phyloP scores from a whole-genome alignment of 2,329 filamentous ascomycete genomes.

The Epichloe amarillans region DNA sequence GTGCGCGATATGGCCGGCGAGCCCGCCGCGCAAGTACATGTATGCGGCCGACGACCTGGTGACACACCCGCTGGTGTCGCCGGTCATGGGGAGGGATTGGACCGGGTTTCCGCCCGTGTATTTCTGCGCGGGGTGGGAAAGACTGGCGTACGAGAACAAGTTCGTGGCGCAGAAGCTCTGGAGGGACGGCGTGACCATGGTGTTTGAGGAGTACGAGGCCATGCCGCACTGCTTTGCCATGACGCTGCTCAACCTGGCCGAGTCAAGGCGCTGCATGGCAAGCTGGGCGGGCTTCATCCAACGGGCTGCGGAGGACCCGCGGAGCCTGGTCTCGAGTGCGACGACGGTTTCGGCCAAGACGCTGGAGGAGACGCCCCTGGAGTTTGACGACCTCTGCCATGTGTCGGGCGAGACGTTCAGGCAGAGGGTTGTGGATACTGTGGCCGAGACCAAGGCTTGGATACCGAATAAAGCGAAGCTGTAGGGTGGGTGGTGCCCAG shows the following conservation, averaged over 20 bases:
- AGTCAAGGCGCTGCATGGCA: constrained; percentile 37
- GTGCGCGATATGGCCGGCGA: constrained; percentile 45
- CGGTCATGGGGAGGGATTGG: constrained; percentile 49
- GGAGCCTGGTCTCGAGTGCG: constrained; percentile 25
- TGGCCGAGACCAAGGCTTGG: constrained; percentile 9
- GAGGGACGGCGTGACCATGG: constrained; percentile 43
- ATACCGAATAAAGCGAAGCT: constrained; percentile 16
- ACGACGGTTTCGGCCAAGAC: constrained; percentile 36
- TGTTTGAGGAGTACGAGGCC: constrained; percentile 61
- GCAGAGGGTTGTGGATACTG: constrained; percentile 21
- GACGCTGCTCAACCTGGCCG: constrained; percentile 34
- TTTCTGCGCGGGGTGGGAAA: constrained; percentile 57
- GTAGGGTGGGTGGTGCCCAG: constrained; percentile 8
- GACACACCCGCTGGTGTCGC: constrained; percentile 54
- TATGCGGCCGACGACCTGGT: constrained; percentile 42
- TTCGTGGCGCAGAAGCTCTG: constrained; percentile 44
- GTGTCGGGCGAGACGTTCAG: constrained; percentile 30
- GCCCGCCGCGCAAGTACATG: constrained; percentile 37
- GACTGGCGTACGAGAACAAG: constrained; percentile 53
- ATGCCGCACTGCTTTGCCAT: constrained; percentile 68
- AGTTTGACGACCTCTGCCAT: constrained; percentile 28
- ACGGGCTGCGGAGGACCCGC: constrained; percentile 22
- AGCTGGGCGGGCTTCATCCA: constrained; percentile 44
- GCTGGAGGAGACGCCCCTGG: constrained; percentile 32
- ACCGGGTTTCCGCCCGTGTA: constrained; percentile 48